Percentiles rank a stretch among this genome's conserved stretches.
Conservation (phyloP, 768 basidiomycete genomes). For the Rhizopogon roseolus region DNA sequence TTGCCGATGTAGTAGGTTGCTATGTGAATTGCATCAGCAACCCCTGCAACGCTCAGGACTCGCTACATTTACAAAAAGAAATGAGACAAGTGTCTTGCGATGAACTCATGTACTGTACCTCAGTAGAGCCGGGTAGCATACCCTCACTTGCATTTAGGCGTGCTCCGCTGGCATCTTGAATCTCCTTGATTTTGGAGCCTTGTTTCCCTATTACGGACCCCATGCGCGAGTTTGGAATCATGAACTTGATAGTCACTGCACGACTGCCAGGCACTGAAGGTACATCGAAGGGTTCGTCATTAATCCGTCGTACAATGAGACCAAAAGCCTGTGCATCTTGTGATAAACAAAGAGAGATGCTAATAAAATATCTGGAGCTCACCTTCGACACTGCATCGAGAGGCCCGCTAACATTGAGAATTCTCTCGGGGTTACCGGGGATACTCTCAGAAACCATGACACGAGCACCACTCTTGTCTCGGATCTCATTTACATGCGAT, state of each 20-base stretch:
- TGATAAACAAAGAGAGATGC: constrained; percentile 1
- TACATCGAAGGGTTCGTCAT: constrained; percentile 97
- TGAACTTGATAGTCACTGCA: constrained; percentile 98
- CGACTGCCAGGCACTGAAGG: constrained; percentile 97
- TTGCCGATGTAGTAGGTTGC: constrained; percentile 99
- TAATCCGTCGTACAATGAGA: constrained; percentile 96
- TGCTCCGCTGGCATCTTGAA: constrained; percentile 97
- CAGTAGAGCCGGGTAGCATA: constrained; percentile 98
- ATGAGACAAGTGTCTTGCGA: constrained; percentile 5
- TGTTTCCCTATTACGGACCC: constrained; percentile 98
- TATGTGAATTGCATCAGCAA: constrained; percentile 98
- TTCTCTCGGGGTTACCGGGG: constrained; percentile 98
- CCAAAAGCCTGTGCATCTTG: constrained; percentile 77
- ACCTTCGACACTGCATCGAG: constrained; percentile 99
- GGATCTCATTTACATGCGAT: constrained; percentile 95
- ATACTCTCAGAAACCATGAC: constrained; percentile 99
- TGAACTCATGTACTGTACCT: constrained; percentile 48
- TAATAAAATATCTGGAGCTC: constrained; percentile 17
- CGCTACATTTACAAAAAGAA: constrained; percentile 49
- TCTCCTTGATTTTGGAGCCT: constrained; percentile 98
- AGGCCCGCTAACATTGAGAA: constrained; percentile 93
- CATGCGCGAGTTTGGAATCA: constrained; percentile 99
- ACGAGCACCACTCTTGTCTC: constrained; percentile 94
- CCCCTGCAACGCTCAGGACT: constrained; percentile 95
- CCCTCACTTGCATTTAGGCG: constrained; percentile 95